These are phyloP conservation scores for Castanea mollissima DNA, from an alignment of 306 rosid genomes.

Conservation along the genomic window DNA sequence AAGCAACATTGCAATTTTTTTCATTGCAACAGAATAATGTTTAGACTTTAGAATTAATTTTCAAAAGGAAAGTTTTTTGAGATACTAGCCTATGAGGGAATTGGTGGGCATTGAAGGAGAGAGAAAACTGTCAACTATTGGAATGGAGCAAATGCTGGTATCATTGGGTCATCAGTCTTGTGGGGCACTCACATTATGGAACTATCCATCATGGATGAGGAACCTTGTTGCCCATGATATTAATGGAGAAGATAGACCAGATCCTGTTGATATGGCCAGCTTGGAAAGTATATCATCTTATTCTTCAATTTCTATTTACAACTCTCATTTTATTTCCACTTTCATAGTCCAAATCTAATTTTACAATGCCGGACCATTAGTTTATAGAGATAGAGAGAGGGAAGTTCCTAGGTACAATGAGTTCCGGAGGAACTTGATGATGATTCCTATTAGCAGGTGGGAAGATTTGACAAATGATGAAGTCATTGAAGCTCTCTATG, in stretches of 20 bases:
- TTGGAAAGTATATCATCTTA: slow-evolving; percentile 50
- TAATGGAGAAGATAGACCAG: slow-evolving; percentile 70
- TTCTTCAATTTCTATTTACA: not conserved
- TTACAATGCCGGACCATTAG: slow-evolving; percentile 18
- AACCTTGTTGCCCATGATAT: slow-evolving; percentile 61
- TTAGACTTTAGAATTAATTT: not conserved
- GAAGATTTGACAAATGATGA: slow-evolving; percentile 61
- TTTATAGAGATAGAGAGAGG: slow-evolving; percentile 79
- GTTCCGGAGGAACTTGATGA: slow-evolving; percentile 58
- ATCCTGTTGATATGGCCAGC: slow-evolving; percentile 68
- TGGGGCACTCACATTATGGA: slow-evolving; percentile 64
- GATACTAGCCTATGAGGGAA: slow-evolving; percentile 39
- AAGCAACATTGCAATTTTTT: not conserved
- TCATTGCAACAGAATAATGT: not conserved
- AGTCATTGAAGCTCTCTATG: slow-evolving; percentile 38
- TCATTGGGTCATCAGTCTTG: slow-evolving; percentile 76
- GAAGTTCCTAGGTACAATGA: slow-evolving; percentile 68
- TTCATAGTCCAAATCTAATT: slow-evolving; percentile 6
- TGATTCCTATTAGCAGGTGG: slow-evolving; percentile 75
- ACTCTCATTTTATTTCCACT: not conserved
- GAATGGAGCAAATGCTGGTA: slow-evolving; percentile 58
- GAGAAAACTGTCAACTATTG: slow-evolving; percentile 48
- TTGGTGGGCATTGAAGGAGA: slow-evolving; percentile 67
- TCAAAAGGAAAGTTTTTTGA: not conserved
- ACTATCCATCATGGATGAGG: slow-evolving; percentile 74